Base-by-base conservation (phyloP, 2,329 filamentous ascomycete species). In the Epicoccum sorghinum region DNA sequence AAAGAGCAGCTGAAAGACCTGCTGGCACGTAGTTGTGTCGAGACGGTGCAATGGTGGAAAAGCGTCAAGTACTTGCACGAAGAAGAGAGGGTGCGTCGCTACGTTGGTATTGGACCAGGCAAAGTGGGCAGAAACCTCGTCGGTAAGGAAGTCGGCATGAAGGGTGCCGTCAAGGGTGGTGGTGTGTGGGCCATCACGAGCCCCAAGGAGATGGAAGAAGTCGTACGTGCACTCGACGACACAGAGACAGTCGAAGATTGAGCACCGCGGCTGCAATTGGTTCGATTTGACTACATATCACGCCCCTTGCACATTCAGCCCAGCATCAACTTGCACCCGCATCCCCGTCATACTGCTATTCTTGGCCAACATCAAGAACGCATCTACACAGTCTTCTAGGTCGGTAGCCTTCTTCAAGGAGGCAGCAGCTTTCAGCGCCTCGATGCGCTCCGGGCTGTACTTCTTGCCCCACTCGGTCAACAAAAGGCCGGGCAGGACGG, bases 41-140 rank as follows among this genome's bases (percentile, higher is more conserved):
- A 96, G 77, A 97, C 93, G 27, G 91, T 98, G 37, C 83, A 85
- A 55, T 98, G 93, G 93, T 96, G 93, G 87, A 91, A 96, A 64
- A 95, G 90, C 66, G 93, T 98, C 66, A 87, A 86, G 62, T 96
- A 96, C 69, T 79, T 97, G 44, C 91, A 97, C 72, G 87, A 95
- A 71, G 86, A 95, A 66, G 84, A 88, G 68, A 88, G 88, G 59
- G 90, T 96, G 14, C 82, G 87, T 65, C 82, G 93, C 51, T 97
- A 93, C 89, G 84, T 98, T 44, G 93, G 93, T 38, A 91, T 98
- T 58, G 93, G 93, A 0, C 93, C 93, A 0, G 93, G 93, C 4
- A 96, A 96, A 73, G 93, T 98, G 2, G 93, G 93, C 0, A 83
- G 93, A 52, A 97, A 97, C 72, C 80, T 98, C 7, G 93, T 98